Conservation (phyloP, 352 stramenopile species). For the Globisporangium camurandrum region DNA sequence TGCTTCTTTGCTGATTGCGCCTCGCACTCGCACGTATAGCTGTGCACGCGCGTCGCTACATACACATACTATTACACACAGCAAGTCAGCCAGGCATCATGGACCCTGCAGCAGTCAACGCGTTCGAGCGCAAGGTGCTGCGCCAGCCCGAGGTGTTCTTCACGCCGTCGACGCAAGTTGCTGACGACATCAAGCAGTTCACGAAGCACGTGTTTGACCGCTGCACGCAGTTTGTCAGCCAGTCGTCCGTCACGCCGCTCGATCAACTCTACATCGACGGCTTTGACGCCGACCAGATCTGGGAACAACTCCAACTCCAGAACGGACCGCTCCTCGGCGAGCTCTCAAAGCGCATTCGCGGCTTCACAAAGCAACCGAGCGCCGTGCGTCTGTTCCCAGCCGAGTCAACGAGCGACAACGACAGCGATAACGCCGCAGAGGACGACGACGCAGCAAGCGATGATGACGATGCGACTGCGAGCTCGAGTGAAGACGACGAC, state of each 20-base stretch:
- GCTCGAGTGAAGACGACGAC: conserved; percentile 8
- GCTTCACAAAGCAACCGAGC: conserved; percentile 51
- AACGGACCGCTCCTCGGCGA: conserved; percentile 67
- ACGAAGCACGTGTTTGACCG: conserved; percentile 79
- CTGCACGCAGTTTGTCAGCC: conserved; percentile 53
- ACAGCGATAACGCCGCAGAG: conserved; percentile 16
- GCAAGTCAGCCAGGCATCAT: conserved; percentile 14
- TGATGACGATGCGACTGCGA: conserved; percentile 12
- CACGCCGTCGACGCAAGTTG: conserved; percentile 57
- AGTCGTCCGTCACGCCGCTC: conserved; percentile 33
- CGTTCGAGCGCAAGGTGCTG: conserved; percentile 64
- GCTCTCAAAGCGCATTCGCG: conserved; percentile 63
- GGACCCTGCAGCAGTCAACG: conserved; percentile 47
- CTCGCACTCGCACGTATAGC: background rate
- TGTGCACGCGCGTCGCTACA: background rate
- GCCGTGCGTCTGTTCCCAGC: conserved; percentile 48
- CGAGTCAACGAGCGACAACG: conserved; percentile 31
- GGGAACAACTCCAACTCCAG: conserved; percentile 79
- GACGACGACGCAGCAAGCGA: conserved; percentile 8
- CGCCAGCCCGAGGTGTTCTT: conserved; percentile 80
- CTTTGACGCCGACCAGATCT: conserved; percentile 81
- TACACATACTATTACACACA: conserved; percentile 1
- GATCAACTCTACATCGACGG: conserved; percentile 76
- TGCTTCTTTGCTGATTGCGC: background rate
- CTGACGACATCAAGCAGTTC: conserved; percentile 57